Percentiles rank a stretch among this genome's conserved stretches.
These are phyloP conservation scores for Nicotiana undulata DNA, from an alignment of 257 asterid genomes.

Conservation along the genomic window DNA sequence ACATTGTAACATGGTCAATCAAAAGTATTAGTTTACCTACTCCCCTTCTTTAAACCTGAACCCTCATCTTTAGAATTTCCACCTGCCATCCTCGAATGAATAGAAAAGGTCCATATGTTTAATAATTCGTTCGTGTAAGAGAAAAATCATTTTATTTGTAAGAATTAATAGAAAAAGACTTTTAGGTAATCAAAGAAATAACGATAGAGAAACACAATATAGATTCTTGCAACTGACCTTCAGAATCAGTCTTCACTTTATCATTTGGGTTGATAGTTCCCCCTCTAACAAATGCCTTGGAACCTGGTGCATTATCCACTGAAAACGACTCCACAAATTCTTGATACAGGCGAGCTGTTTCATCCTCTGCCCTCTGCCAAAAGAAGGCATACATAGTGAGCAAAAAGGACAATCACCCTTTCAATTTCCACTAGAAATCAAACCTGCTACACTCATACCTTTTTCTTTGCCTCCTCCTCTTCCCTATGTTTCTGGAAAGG, in stretches of 20 bases:
- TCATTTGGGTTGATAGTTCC: conserved; percentile 81
- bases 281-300: conserved; percentile 85
- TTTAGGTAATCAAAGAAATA: not conserved
- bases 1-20: conserved; percentile 61
- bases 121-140: conserved; percentile 65
- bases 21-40: conserved; percentile 98
- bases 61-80: conserved; percentile 99
- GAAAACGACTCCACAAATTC: conserved; percentile 84
- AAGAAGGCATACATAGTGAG: not conserved
- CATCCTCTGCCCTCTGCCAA: conserved; percentile 79
- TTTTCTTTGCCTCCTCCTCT: conserved; percentile 91
- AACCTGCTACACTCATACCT: conserved; percentile 23
- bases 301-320: conserved; percentile 64
- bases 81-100: conserved; percentile 99
- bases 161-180: conserved; percentile 6
- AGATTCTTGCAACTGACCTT: conserved; percentile 53
- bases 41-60: conserved; percentile 99
- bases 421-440: not conserved
- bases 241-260: conserved; percentile 45
- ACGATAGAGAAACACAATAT: not conserved
- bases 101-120: conserved; percentile 92
- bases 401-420: not conserved
- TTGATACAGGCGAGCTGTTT: conserved; percentile 74
- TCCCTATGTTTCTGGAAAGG: conserved; percentile 97
- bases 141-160: conserved; percentile 44